Evolutionary conservation across 768 basidiomycete species (phyloP), one percentile per base, ranked within the genome.

Genomic region (Tephrocybe sp.): DNA sequence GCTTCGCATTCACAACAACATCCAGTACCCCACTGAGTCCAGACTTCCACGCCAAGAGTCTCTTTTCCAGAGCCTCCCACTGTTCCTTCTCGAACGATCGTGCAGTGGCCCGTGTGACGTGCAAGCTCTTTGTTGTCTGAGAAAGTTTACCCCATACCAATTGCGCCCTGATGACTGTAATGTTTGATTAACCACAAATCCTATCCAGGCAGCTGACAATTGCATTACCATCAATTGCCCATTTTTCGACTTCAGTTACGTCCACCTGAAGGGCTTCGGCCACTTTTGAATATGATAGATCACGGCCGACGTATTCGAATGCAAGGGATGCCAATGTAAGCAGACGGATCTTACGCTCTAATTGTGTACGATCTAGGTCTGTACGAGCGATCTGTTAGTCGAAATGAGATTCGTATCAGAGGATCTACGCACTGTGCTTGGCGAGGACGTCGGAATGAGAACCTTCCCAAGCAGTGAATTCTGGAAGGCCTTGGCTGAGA

Each of bases 61-160:
- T 76, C 64, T 81, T 81, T 65, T 90, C 86, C 41, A 94, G 75
- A 19, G 75, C 72, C 60, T 82, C 80, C 91, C 92, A 94, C 64
- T 94, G 87, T 57, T 78, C 80, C 33, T 75, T 76, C 59, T 85
- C 86, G 61, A 93, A 93, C 9, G 79, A 76, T 48, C 88, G 84
- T 1, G 88, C 79, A 0, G 83, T 84, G 0, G 91, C 84, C 27
- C 84, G 83, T 42, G 78, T 81, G 51, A 94, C 77, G 54, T 82
- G 83, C 31, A 94, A 68, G 41, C 80, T 82, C 59, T 88, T 84
- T 8, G 82, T 76, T 1, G 83, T 81, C 63, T 94, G 92, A 1
- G 89, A 88, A 42, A 94, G 83, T 64, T 90, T 92, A 30, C 87
- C 92, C 43, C 83, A 80, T 25, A 93, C 64, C 38, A 94, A 78